Evolutionary conservation across 768 basidiomycete genomes (phyloP), one percentile per base, ranked within the genome.

Genomic region (Suillus tomentosus): DNA sequence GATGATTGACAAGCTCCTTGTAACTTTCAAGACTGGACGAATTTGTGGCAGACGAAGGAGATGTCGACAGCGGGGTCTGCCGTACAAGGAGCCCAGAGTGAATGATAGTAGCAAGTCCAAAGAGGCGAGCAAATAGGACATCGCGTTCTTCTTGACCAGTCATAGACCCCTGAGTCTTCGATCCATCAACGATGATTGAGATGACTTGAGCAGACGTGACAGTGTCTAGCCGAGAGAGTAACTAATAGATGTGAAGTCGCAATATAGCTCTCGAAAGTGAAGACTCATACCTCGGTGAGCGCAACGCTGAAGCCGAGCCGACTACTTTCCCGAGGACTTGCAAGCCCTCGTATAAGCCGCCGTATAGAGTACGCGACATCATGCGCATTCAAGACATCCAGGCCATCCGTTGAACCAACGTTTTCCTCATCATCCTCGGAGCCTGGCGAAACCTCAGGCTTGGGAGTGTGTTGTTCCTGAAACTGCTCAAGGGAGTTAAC

Each of bases 241-340:
- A 81, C 96, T 97, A 22, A 47, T 62, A 59, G 48, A 59, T 42
- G 40, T 65, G 54, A 58, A 53, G 24, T 27, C 39, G 17, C 5
- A 45, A 8, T 47, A 39, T 34, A 61, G n/a, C 48, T 34, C 42
- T 47, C 39, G 63, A 7, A 50, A 68, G 60, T 57, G 54, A 39
- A 19, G 63, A 42, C 17, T 76, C 85, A 69, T 71, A 96, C 96
- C 83, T 97, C 96, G 0, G 96, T 95, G 68, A 99, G 80, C 39
- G 95, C 95, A 51, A 99, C 96, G 10, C 95, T 94, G 73, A 98
- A 99, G 19, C 96, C 96, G 43, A 98, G 79, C 68, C 96, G 79
- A 76, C 95, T 96, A 74, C 93, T 94, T 74, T 99, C 96, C 70
- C 95, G 82, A 1, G 95, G 91, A 74, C 94, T 96, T 0, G 92